phyloP scores from a whole-genome alignment of 1,139 yeast genomes.

The Yamadazyma oceani region DNA sequence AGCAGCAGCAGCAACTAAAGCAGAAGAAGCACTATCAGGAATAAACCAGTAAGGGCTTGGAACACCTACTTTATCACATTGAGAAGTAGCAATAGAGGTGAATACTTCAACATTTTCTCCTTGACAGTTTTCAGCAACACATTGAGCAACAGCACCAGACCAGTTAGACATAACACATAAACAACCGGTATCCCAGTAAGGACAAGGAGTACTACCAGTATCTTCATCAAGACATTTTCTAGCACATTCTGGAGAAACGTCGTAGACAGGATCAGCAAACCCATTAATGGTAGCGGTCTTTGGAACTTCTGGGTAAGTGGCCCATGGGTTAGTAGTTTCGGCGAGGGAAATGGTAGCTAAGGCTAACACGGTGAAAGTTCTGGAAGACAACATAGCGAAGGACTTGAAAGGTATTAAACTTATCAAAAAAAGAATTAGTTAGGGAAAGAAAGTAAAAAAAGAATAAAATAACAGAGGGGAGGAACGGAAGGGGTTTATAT shows the following conservation, averaged over 20 bases:
- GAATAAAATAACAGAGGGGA: background rate
- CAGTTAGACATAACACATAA: slow-evolving; percentile 52
- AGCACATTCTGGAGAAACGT: slow-evolving; percentile 44
- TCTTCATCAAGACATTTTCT: slow-evolving; percentile 37
- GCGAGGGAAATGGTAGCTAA: slow-evolving; percentile 14
- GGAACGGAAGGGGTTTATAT: background rate
- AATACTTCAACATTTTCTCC: slow-evolving; percentile 41
- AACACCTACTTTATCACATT: slow-evolving; percentile 47
- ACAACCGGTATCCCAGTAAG: slow-evolving; percentile 57
- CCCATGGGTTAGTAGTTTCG: slow-evolving; percentile 16
- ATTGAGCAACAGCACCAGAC: slow-evolving; percentile 45
- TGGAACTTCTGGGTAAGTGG: slow-evolving; percentile 49
- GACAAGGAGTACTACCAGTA: slow-evolving; percentile 44
- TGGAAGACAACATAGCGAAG: slow-evolving; percentile 17
- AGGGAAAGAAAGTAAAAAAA: background rate
- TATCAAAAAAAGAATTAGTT: background rate
- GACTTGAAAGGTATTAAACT: background rate
- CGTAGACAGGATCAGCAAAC: slow-evolving; percentile 50
- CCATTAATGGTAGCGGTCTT: slow-evolving; percentile 53
- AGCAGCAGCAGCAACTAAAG: slow-evolving; percentile 21
- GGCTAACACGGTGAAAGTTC: slow-evolving; percentile 13
- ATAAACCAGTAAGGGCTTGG: slow-evolving; percentile 40
- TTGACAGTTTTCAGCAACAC: slow-evolving; percentile 41
- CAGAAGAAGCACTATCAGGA: slow-evolving; percentile 40
- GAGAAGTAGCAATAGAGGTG: slow-evolving; percentile 40